Percentiles rank a stretch among this genome's conserved stretches.
phyloP scores from a whole-genome alignment of 2,329 filamentous ascomycete species.

The Fusarium citri region DNA sequence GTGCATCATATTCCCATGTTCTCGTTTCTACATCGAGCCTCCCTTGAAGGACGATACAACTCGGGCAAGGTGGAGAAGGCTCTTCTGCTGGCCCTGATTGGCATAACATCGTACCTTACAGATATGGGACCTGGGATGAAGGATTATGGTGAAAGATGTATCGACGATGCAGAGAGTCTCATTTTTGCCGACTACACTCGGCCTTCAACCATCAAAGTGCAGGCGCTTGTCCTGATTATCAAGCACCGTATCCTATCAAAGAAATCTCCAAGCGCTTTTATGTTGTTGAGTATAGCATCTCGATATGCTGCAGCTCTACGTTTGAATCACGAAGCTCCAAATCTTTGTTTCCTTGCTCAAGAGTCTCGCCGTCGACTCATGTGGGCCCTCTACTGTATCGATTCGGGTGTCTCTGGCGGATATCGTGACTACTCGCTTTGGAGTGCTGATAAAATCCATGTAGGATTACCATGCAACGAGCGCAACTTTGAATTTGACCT shows the following conservation, averaged over 20 bases:
- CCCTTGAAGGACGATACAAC: conserved; percentile 69
- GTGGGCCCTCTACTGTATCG: conserved; percentile 59
- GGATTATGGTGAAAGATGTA: conserved; percentile 65
- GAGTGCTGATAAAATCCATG: conserved; percentile 55
- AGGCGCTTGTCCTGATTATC: conserved; percentile 59
- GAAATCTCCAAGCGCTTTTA: conserved; percentile 58
- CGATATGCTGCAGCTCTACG: conserved; percentile 57
- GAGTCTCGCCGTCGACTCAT: conserved; percentile 58
- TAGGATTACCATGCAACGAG: conserved; percentile 58
- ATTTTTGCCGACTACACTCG: conserved; percentile 65
- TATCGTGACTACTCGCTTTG: conserved; percentile 60
- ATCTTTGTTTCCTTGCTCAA: conserved; percentile 55
- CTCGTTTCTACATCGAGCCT: conserved; percentile 69
- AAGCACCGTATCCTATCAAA: conserved; percentile 59
- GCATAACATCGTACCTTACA: conserved; percentile 67
- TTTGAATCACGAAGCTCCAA: conserved; percentile 57
- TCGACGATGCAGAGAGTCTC: conserved; percentile 65
- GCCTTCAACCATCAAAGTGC: conserved; percentile 67
- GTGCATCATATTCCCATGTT: conserved; percentile 70
- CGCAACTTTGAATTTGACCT: conserved; percentile 67
- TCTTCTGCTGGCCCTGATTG: conserved; percentile 65
- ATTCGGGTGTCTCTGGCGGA: conserved; percentile 57
- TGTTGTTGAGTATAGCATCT: conserved; percentile 58
- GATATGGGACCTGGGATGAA: conserved; percentile 64
- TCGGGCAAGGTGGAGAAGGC: conserved; percentile 66